A percentile compares a stretch with the other conserved stretches of the same genome.
phyloP scores from a whole-genome alignment of 2,329 filamentous ascomycete species.

The Pezicula radicicola region DNA sequence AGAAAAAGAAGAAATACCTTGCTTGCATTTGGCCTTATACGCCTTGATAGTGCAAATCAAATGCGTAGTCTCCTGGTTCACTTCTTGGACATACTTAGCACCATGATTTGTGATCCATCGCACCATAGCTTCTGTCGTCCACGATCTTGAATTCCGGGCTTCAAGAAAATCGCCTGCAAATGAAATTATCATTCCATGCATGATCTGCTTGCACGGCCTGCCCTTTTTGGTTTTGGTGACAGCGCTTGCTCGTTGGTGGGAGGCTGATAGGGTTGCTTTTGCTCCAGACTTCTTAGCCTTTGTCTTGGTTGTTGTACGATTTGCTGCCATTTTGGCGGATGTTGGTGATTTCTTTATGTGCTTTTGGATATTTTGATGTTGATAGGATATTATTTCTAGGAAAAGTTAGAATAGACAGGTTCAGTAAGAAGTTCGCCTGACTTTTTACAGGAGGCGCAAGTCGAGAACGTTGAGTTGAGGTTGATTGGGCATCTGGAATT shows the following conservation, averaged over 20 bases:
- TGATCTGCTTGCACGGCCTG: constrained; percentile 31
- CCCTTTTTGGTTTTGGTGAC: constrained; percentile 22
- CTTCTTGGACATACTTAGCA: constrained; percentile 50
- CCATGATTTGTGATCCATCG: constrained; percentile 64
- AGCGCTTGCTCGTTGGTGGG: constrained; percentile 25
- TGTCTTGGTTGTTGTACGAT: background rate
- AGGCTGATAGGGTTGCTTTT: background rate
- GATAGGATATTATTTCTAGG: too few relatives aligned
- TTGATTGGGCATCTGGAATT: too few relatives aligned
- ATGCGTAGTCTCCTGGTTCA: constrained; percentile 64
- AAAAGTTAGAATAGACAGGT: too few relatives aligned
- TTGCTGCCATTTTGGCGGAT: background rate
- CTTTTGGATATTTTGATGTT: too few relatives aligned
- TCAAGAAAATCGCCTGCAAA: constrained; percentile 54
- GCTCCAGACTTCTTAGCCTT: background rate
- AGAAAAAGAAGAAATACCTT: constrained; percentile 14
- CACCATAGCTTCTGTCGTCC: constrained; percentile 53
- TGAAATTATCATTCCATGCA: constrained; percentile 53
- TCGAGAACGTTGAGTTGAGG: too few relatives aligned
- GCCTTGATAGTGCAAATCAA: constrained; percentile 63
- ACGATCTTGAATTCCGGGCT: constrained; percentile 19
- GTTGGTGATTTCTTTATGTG: too few relatives aligned
- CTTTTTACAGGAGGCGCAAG: too few relatives aligned
- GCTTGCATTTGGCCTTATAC: constrained; percentile 40
- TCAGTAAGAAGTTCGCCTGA: too few relatives aligned